These are phyloP conservation scores for Cercospora brassicicola DNA, from an alignment of 2,329 filamentous ascomycete genomes.

Conservation along the genomic window DNA sequence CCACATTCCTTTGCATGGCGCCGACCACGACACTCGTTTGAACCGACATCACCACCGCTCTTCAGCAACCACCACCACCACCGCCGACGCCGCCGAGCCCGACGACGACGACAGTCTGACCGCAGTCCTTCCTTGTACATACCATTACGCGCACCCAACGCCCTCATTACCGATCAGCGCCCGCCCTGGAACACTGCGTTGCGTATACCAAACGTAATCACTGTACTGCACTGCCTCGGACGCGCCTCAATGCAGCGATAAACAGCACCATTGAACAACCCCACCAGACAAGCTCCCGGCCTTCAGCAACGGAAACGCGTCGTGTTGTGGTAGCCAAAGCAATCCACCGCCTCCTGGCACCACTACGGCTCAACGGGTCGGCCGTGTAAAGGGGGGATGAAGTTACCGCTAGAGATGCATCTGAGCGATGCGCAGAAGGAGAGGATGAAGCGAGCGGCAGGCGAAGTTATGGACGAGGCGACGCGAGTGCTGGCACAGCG, in stretches of 20 bases:
- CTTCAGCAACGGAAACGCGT: background rate
- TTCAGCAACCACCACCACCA: conserved; percentile 14
- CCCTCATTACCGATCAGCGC: conserved; percentile 12
- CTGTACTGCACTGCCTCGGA: conserved; percentile 6
- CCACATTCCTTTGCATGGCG: conserved; percentile 16
- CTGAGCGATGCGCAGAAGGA: conserved; percentile 14
- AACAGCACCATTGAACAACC: background rate
- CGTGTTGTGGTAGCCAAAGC: background rate
- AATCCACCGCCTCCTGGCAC: conserved; percentile 6
- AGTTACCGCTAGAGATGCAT: conserved; percentile 7
- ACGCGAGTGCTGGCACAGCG: conserved; percentile 30
- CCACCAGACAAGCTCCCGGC: background rate
- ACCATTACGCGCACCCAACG: conserved; percentile 1
- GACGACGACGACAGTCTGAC: conserved; percentile 15
- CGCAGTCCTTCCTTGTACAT: conserved; percentile 27
- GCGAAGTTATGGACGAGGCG: conserved; percentile 23
- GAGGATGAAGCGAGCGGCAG: conserved; percentile 22
- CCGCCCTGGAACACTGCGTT: conserved; percentile 1
- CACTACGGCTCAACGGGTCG: conserved; percentile 7
- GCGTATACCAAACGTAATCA: conserved; percentile 11
- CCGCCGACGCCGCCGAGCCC: background rate
- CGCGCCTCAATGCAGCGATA: background rate
- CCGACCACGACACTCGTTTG: conserved; percentile 19
- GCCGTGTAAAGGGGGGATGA: conserved; percentile 11
- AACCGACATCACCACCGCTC: conserved; percentile 13